phyloP scores from a whole-genome alignment of 2,329 filamentous ascomycete species.

The Cladosporium phlei region DNA sequence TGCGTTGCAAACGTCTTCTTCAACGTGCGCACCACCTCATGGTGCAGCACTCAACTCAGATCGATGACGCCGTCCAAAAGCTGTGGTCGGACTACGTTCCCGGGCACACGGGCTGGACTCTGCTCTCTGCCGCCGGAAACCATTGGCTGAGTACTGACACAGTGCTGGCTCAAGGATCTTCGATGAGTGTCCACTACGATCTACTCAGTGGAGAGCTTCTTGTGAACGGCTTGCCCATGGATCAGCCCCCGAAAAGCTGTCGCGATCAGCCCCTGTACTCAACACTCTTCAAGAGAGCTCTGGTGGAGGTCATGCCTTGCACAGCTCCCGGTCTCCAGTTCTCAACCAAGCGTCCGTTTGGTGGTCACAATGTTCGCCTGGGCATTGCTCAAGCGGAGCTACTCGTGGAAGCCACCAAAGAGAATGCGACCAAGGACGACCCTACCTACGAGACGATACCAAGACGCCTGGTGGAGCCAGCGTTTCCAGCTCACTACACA shows the following conservation, averaged over 20 bases:
- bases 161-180: too few relatives aligned
- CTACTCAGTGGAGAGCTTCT: conserved; percentile 46
- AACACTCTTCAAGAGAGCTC: conserved; percentile 52
- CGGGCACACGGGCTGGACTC: conserved; percentile 14
- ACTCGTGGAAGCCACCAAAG: too few relatives aligned
- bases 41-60: too few relatives aligned
- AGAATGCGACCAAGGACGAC: too few relatives aligned
- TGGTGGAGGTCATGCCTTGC: conserved; percentile 51
- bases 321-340: conserved; percentile 51
- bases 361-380: conserved; percentile 50
- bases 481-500: conserved; percentile 50
- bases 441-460: conserved; percentile 39
- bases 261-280: conserved; percentile 40
- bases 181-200: conserved; percentile 42
- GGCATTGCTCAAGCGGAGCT: too few relatives aligned
- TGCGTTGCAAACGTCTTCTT: conserved; percentile 18
- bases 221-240: conserved; percentile 45
- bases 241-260: conserved; percentile 52
- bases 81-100: conserved; percentile 40
- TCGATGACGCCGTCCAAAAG: conserved; percentile 20
- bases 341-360: conserved; percentile 35
- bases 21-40: too few relatives aligned
- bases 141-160: conserved; percentile 25
- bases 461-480: conserved; percentile 30
- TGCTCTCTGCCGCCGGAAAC: not conserved